Evolutionary conservation across 140 eudicot species (phyloP), one percentile per base, ranked within the genome.

Genomic region (Oenanthe javanica): DNA sequence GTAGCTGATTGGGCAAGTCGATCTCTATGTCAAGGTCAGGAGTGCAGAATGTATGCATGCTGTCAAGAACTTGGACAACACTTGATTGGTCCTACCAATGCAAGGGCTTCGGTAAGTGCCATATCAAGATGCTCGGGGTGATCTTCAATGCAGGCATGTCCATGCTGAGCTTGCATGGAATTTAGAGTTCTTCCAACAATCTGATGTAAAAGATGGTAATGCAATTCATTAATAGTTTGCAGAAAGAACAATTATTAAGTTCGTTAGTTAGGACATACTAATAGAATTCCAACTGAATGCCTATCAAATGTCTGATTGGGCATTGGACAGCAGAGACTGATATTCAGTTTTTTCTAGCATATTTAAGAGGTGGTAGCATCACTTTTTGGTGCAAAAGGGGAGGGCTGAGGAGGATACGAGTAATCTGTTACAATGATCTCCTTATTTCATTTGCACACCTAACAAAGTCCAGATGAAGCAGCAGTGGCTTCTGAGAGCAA

Each of bases 31-130:
- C 21, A 0, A 67, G 18, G 42, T 31, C 21, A 67, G 73, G 31
- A 36, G 73, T 50, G 79, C 79, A 76, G 40, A 76, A 76, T 74
- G 57, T n/a, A 21, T 1, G 50, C 36, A 18, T 46, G 16, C 18
- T 59, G 25, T 47, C 59, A 75, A 18, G 67, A 75, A 75, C 27
- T 59, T 74, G 74, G 66, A 36, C 88, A 93, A 81, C 89, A 81
- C 72, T 94, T 94, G 67, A 94, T 93, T 4, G 91, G 86, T 80
- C 96, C 96, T 64, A 94, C 98, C 83, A 94, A 88, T 79, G 84
- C 86, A 76, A 90, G 83, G 67, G 98, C 93, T 83, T 89, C 93
- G 40, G 4, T 57, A 64, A 94, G 85, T 43, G 98, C 96, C 87
- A 82, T 82, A 11, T 85, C 66, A 59, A 94, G 92, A 88, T 85